Evolutionary conservation across 202 grass and related monocot species (phyloP), one percentile per base, ranked within the genome.

Genomic region (Dendrocalamus latiflorus): DNA sequence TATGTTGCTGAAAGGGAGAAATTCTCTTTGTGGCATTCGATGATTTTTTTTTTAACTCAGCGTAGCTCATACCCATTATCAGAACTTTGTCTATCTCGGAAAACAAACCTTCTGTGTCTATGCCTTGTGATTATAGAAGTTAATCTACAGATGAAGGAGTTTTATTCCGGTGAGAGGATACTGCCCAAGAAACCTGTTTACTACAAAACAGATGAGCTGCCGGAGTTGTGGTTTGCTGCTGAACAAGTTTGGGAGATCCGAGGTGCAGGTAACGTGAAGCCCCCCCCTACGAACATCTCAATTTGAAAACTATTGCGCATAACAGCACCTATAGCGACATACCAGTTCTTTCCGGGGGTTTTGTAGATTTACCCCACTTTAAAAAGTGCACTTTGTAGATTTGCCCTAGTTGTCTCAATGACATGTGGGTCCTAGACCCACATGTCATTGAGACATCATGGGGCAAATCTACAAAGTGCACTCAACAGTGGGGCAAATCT

Each of bases 241-340:
- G 91, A 98, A 79, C 91, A 92, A 61, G 93, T 98, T 68, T 98
- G 95, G 95, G 91, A 93, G 74, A 90, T 98, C 58, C 83, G 86
- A 74, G 86, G 93, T 17, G 80, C 96, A 87, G 93, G 96, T 93
- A 98, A 63, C 33, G 8, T 69, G 43, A 83, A 75, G n/a, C 64
- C 20, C 69, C n/a, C n/a, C 18, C 47, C 43, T 60, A 33, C 24
- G 65, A 61, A 70, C 17, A 63, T 65, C 53, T 82, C 18, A 49
- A 53, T 33, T 70, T 54, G 39, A 10, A 72, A 49, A 62, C 4
- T 50, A 30, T 15, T 43, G 50, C 38, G 74, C 34, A 20, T 74
- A 20, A 26, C 10, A 47, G 18, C 22, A 42, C 20, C 6, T 41
- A 49, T 17, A 61, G 12, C 37, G 41, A 21, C 36, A 66, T 42